Percentiles rank a stretch among this genome's conserved stretches.
Evolutionary conservation across 2,329 filamentous ascomycete genomes (phyloP).

Genomic region (Penicillium sp.): DNA sequence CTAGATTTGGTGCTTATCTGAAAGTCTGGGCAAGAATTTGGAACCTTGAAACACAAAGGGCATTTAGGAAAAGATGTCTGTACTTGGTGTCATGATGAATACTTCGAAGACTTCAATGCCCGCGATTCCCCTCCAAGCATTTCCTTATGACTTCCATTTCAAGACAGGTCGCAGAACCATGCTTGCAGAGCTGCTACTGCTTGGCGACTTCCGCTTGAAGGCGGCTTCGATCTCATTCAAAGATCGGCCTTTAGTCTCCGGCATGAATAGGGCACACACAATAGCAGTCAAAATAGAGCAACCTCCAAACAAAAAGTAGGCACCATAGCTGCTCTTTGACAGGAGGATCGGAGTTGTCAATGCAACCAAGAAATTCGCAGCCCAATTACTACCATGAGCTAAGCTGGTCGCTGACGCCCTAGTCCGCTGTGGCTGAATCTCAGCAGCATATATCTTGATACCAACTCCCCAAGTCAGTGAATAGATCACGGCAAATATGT

Average conservation of each 20-base stretch:
- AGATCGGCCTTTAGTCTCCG: constrained; percentile 52
- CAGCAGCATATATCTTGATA: constrained; percentile 58
- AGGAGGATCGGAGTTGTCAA: constrained; percentile 47
- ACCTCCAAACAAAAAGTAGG: constrained; percentile 51
- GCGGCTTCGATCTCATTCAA: constrained; percentile 54
- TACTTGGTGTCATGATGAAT: too few species aligned
- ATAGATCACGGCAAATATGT: constrained; percentile 25
- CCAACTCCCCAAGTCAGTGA: constrained; percentile 55
- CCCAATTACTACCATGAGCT: constrained; percentile 56
- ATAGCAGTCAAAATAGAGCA: constrained; percentile 41
- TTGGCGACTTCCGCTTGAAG: constrained; percentile 36
- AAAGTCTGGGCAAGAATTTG: too few species aligned
- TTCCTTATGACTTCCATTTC: neutral
- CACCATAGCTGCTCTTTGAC: constrained; percentile 44
- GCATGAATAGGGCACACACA: constrained; percentile 50
- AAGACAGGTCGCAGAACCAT: neutral
- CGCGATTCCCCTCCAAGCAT: neutral
- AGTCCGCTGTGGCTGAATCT: constrained; percentile 59
- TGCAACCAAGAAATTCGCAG: constrained; percentile 48
- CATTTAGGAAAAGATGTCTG: too few species aligned
- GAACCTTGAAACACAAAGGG: too few species aligned
- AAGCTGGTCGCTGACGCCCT: constrained; percentile 57
- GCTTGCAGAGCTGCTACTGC: neutral
- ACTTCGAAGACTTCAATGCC: too few species aligned
- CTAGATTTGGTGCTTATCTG: too few species aligned